A percentile compares a stretch with the other conserved stretches of the same genome.
Evolutionary conservation across 331 rosid genomes (phyloP).

Genomic region (Quercus tomentella): DNA sequence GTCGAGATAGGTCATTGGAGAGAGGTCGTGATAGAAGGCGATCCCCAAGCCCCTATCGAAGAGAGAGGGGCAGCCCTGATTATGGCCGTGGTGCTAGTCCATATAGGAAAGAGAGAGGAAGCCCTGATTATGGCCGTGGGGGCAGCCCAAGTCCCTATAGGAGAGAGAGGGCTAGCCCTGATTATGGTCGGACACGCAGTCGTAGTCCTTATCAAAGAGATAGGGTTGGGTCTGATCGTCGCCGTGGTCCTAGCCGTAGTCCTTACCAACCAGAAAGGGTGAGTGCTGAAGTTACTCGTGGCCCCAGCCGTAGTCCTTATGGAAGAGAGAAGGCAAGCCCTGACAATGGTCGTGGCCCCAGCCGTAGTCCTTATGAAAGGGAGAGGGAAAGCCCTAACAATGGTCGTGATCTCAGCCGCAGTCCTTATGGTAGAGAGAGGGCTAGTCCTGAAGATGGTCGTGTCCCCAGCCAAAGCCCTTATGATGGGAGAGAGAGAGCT

Average conservation of each 20-base stretch:
- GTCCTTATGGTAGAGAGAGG: conserved; percentile 46
- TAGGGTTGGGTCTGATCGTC: conserved; percentile 48
- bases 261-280: conserved; percentile 56
- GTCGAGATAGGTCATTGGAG: conserved; percentile 44
- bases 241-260: conserved; percentile 53
- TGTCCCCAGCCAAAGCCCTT: conserved; percentile 38
- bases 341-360: conserved; percentile 17
- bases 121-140: conserved; percentile 81
- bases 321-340: conserved; percentile 35
- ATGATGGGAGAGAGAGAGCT: conserved; percentile 30
- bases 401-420: conserved; percentile 42
- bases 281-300: conserved; percentile 30
- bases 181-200: conserved; percentile 60
- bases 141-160: conserved; percentile 58
- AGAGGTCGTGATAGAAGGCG: conserved; percentile 76
- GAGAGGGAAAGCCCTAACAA: conserved; percentile 30
- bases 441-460: conserved; percentile 53
- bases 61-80: conserved; percentile 98
- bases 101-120: conserved; percentile 59
- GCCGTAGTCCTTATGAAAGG: conserved; percentile 45
- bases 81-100: conserved; percentile 86
- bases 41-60: conserved; percentile 81
- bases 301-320: conserved; percentile 38
- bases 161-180: conserved; percentile 62
- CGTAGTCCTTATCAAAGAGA: conserved; percentile 69